Evolutionary conservation across 345 rosid species (phyloP).

Genomic region (Hibiscus tridactylites): DNA sequence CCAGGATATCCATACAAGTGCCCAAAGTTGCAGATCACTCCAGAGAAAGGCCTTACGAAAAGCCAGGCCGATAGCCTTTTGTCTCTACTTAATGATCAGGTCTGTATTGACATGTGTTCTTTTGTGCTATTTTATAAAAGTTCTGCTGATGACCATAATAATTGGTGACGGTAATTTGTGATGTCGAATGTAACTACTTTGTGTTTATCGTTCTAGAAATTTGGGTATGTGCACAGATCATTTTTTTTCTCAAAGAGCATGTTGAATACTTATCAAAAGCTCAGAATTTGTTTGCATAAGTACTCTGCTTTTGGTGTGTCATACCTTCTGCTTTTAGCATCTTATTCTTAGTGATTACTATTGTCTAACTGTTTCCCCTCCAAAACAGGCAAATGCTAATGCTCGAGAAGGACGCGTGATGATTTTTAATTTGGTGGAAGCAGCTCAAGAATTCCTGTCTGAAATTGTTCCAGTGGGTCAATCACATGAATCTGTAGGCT

Average conservation of each 20-base stretch:
- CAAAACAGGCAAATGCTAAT: constrained; percentile 60
- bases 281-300: constrained; percentile 4
- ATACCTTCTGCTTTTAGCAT: background rate
- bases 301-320: background rate
- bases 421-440: constrained; percentile 94
- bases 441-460: constrained; percentile 94
- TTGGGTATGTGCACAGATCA: background rate
- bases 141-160: background rate
- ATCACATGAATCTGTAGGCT: constrained; percentile 52
- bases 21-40: constrained; percentile 73
- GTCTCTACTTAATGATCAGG: constrained; percentile 84
- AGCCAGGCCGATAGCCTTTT: constrained; percentile 66
- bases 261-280: constrained; percentile 1
- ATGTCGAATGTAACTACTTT: constrained; percentile 6
- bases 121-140: background rate
- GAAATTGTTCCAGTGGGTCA: constrained; percentile 53
- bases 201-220: constrained; percentile 1
- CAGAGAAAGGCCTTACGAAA: constrained; percentile 71
- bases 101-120: constrained; percentile 16
- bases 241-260: background rate
- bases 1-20: constrained; percentile 96
- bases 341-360: background rate
- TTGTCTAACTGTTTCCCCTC: background rate
- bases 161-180: background rate
- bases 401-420: constrained; percentile 93